phyloP scores from a whole-genome alignment of 345 rosid species.

The Cardiospermum halicacabum region DNA sequence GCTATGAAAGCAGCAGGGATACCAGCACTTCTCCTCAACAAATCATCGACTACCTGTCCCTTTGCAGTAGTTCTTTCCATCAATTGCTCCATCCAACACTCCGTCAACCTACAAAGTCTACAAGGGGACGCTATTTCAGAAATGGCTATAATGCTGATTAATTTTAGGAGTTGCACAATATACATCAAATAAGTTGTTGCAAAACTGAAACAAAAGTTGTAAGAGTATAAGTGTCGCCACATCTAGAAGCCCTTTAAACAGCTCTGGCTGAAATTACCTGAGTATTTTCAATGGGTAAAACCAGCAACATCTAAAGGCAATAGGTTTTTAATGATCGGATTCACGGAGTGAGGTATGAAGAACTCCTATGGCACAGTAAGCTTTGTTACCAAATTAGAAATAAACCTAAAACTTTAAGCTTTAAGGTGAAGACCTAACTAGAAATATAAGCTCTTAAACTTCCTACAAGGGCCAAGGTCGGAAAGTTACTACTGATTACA shows the following conservation, averaged over 20 bases:
- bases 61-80: slow-evolving; percentile 85
- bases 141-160: background rate
- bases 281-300: background rate
- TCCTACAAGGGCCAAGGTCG: background rate
- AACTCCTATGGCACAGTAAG: no score
- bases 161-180: background rate
- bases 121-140: slow-evolving; percentile 17
- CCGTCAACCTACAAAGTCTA: slow-evolving; percentile 88
- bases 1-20: slow-evolving; percentile 97
- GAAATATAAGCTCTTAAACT: no score
- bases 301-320: background rate
- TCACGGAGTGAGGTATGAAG: background rate
- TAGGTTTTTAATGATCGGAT: background rate
- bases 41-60: slow-evolving; percentile 89
- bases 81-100: slow-evolving; percentile 91
- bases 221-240: background rate
- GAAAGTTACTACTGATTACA: background rate
- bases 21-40: slow-evolving; percentile 97
- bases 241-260: background rate
- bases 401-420: no score
- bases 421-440: no score
- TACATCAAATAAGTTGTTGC: background rate
- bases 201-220: background rate
- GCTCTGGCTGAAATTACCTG: background rate
- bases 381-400: no score